Base-by-base conservation (phyloP, 2,329 filamentous ascomycete genomes). In the Fusarium oligoseptatum region DNA sequence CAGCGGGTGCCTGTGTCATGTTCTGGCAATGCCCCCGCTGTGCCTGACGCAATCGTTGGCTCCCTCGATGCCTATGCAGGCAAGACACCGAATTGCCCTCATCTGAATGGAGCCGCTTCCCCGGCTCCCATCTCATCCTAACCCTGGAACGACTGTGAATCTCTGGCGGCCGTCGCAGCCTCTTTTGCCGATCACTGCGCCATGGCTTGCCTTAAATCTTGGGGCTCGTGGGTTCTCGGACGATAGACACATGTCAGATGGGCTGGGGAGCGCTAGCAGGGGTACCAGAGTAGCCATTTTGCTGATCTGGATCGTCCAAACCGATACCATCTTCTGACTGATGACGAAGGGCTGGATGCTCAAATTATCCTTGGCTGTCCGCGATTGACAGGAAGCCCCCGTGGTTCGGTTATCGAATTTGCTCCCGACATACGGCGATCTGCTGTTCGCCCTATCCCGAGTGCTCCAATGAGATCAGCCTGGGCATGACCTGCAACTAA, bases 211-310 rank as follows among this genome's bases (percentile, higher is more conserved):
- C 65, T 77, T 73, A 62, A 77, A 73, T 77, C 68, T 71, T 73
- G 67, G 72, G 72, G 65, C 70, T 73, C 70, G 74, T 77, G 71
- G 73, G 72, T 76, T 77, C 69, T 78, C 75, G 73, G 66, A 71
- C 73, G 73, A 79, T 73, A 74, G 61, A 63, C 75, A 79, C 76
- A 78, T 78, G 73, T 63, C 75, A 79, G 77, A 78, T 76, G 69
- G 56, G 58, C 68, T 70, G 70, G 70, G 67, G 73, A 72, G 66
- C 68, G 68, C 76, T 77, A 78, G 76, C 76, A 78, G 69, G 77
- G 77, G 55, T 34, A 34, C 12, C 32, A 34, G 11, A 12, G 32
- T 70, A 12, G 41, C 20, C 45, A 37, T 68, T 55, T 69, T 34
- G 77, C 60, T 79, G 77, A 79, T 79, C 77, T 77, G 70, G 74